Evolutionary conservation across 805 yeast genomes (phyloP).

Genomic region (Saturnispora zaruensis): DNA sequence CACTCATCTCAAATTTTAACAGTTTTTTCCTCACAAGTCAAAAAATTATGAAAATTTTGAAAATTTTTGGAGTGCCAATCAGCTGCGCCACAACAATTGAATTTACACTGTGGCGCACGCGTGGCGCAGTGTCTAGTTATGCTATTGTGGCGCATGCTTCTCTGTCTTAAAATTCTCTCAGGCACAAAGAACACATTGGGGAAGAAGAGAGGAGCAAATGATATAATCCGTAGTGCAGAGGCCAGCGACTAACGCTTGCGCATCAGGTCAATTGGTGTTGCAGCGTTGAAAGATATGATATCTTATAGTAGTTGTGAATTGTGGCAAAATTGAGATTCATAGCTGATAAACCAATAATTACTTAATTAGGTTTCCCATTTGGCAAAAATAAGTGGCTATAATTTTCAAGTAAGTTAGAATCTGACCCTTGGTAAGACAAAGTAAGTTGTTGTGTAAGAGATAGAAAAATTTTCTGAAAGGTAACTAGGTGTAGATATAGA

Average conservation of each 20-base stretch:
- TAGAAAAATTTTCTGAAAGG: not conserved
- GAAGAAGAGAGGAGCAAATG: too few species aligned
- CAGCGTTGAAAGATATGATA: too few species aligned
- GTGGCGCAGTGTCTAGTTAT: not conserved
- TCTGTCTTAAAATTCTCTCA: not conserved
- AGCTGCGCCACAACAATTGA: not conserved
- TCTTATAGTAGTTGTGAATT: too few species aligned
- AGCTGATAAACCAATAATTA: not conserved
- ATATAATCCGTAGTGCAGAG: too few species aligned
- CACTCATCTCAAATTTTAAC: not conserved
- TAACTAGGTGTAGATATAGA: not conserved
- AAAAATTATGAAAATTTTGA: not conserved
- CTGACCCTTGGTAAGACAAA: not conserved
- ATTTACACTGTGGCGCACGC: not conserved
- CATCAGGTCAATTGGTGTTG: too few species aligned
- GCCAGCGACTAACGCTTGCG: too few species aligned
- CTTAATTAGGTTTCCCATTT: not conserved
- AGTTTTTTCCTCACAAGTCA: not conserved
- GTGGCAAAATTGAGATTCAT: not conserved
- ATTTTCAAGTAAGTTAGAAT: not conserved
- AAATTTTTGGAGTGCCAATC: too few species aligned
- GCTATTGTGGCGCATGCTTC: too few species aligned
- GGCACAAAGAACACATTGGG: not conserved
- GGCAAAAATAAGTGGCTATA: not conserved
- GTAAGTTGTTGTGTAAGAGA: not conserved